Evolutionary conservation across 1,139 yeast species (phyloP).

Genomic region (Hansenula lynferdii): DNA sequence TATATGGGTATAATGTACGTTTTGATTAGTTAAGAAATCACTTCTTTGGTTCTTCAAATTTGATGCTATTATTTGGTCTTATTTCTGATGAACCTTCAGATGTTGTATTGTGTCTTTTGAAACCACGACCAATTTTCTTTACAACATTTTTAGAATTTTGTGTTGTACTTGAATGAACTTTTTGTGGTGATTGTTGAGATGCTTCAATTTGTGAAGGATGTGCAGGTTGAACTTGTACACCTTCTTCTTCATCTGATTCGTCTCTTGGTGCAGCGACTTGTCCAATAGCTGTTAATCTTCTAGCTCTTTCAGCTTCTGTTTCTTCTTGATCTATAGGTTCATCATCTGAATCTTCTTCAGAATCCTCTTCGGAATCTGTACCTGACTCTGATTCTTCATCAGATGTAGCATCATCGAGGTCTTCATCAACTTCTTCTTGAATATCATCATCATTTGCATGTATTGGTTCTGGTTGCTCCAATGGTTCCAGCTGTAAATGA

Average conservation of each 20-base stretch:
- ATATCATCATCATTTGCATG: slow-evolving; percentile 14
- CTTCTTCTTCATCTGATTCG: slow-evolving; percentile 56
- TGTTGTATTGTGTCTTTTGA: not conserved
- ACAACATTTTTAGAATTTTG: not conserved
- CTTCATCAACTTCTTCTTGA: slow-evolving; percentile 19
- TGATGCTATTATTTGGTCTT: not conserved
- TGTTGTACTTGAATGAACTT: not conserved
- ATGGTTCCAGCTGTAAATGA: slow-evolving; percentile 3
- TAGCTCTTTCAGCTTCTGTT: slow-evolving; percentile 64
- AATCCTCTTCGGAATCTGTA: slow-evolving; percentile 2
- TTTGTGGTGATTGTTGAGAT: not conserved
- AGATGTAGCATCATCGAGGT: slow-evolving; percentile 6
- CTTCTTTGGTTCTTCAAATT: not conserved
- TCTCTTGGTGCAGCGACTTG: slow-evolving; percentile 39
- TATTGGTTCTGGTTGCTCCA: slow-evolving; percentile 10
- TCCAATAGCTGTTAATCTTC: slow-evolving; percentile 84
- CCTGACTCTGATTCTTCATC: not conserved
- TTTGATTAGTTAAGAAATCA: too few relatives aligned
- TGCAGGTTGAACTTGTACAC: not conserved
- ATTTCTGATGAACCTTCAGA: too few relatives aligned
- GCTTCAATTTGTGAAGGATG: not conserved
- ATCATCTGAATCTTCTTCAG: too few relatives aligned
- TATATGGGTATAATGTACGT: too few relatives aligned
- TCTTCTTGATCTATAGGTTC: slow-evolving; percentile 45
- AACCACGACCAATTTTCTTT: not conserved